Evolutionary conservation across 495 filamentous ascomycete species (phyloP).

Genomic region (Tuber magnatum): DNA sequence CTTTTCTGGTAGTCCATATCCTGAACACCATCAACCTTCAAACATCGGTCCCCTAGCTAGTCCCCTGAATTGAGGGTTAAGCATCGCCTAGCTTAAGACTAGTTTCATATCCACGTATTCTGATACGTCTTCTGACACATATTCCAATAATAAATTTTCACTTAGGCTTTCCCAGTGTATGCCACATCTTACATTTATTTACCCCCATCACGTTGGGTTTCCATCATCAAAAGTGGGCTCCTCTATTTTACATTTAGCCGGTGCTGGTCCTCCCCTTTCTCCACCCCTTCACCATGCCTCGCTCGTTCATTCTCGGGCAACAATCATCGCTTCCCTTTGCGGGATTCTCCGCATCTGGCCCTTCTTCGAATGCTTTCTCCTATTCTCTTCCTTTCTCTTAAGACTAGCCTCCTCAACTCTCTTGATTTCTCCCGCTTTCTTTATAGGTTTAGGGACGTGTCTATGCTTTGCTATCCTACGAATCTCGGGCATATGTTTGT

Average conservation of each 20-base stretch:
- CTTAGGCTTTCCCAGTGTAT: background rate
- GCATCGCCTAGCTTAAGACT: background rate
- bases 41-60: background rate
- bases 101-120: background rate
- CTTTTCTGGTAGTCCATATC: background rate
- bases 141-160: background rate
- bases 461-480: slow-evolving; percentile 80
- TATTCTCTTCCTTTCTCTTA: slow-evolving; percentile 87
- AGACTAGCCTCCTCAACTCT: slow-evolving; percentile 75
- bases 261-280: background rate
- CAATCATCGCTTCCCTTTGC: slow-evolving; percentile 89
- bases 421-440: slow-evolving; percentile 98
- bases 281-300: background rate
- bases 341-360: slow-evolving; percentile 60
- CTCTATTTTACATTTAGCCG: background rate
- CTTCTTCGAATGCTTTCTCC: slow-evolving; percentile 82
- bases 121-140: background rate
- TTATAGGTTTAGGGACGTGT: slow-evolving; percentile 86
- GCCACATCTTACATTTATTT: background rate
- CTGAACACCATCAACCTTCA: background rate
- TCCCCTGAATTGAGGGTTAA: background rate
- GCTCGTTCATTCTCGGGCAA: slow-evolving; percentile 57
- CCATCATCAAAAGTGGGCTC: background rate
- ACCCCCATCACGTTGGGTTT: background rate
- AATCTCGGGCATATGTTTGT: slow-evolving; percentile 94